Evolutionary conservation across 441 rosid species (phyloP), one percentile per base, ranked within the genome.

Genomic region (Populus hybrid): DNA sequence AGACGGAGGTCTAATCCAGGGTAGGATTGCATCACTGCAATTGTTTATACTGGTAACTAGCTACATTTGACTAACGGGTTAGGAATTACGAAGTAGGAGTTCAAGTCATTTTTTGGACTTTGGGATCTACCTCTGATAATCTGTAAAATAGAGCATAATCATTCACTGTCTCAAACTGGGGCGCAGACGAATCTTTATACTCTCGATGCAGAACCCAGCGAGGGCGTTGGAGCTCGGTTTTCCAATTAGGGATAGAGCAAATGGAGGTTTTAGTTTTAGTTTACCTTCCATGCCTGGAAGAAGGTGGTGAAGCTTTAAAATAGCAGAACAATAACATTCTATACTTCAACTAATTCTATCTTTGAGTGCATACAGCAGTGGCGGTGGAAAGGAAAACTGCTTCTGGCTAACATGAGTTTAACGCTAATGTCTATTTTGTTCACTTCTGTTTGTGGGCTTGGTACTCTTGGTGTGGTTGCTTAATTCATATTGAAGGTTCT

Each of bases 111-210:
- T 81, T 82, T 85, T 76, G 72, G 88, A 82, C 78, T 80, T 85
- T 32, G 69, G 72, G 34, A 73, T 74, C 77, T 84, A 86, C 93
- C 92, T 90, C 90, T 81, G 82, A 86, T 82, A 79, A 80, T 86
- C 93, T 89, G 96, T 86, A 85, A 87, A 40, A 85, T 87, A 84
- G 91, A 91, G 93, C 80, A 75, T 91, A 81, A 86, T 77, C 75
- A 75, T 89, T 82, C 90, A 71, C 76, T n/a, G 86, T 90, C 84
- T 81, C 78, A 50, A 40, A 68, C 38, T 10, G 69, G 36, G 80
- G 79, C 80, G 85, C 77, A 67, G 81, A 74, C 82, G 92, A 78
- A 85, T 86, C 77, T 78, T 82, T 85, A 83, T 85, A 70, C 90
- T 86, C 88, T 86, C 46, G 50, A 69, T 72, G 74, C 90, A 85